Base-by-base conservation (phyloP, 2,329 filamentous ascomycete genomes). In the Xylogone sp. region DNA sequence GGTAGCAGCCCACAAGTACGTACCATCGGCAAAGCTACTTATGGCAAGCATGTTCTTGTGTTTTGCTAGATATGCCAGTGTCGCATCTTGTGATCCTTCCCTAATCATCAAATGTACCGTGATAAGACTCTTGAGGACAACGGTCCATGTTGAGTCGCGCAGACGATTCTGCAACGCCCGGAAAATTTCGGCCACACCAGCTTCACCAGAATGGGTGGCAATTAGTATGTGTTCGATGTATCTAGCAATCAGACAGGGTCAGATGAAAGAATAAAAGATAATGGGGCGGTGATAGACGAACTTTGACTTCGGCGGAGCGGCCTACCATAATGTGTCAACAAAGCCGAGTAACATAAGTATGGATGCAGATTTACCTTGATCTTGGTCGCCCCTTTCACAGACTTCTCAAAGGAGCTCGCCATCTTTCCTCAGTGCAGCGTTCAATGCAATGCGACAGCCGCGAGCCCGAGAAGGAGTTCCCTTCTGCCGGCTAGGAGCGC, bases 81-180 rank as follows among this genome's bases (percentile, higher is more conserved):
- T 96, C 46, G 91, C 88, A 68, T 97, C 90, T 29, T 87, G 84
- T 57, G 92, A 87, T 49, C 94, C 94, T 73, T 99, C 94, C 60
- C 94, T 84, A 67, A 99, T 94, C 94, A 99, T 97, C 55, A 97
- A 76, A 69, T 99, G 94, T 45, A 96, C 84, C 46, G 96, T 94
- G 63, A 97, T 96, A 60, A 99, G 77, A 62, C 90, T 87, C 76
- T 99, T 99, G 84, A 97, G 96, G 58, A 96, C 93, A 52, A 97
- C 91, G n/a, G 94, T 99, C 94, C 94, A 99, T 77, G 94, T 96
- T 60, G 93, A 93, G 69, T 99, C 94, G 68, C 91, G 87, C 59
- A 99, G 73, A 48, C 94, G 84, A 68, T 90, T 84, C 67, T 95
- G 91, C 50, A 99, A 77, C 42, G 91, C 90, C 55, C 94, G 86